Base-by-base conservation (phyloP, 78 protist species). In the Planoprotostelium fungivorum region DNA sequence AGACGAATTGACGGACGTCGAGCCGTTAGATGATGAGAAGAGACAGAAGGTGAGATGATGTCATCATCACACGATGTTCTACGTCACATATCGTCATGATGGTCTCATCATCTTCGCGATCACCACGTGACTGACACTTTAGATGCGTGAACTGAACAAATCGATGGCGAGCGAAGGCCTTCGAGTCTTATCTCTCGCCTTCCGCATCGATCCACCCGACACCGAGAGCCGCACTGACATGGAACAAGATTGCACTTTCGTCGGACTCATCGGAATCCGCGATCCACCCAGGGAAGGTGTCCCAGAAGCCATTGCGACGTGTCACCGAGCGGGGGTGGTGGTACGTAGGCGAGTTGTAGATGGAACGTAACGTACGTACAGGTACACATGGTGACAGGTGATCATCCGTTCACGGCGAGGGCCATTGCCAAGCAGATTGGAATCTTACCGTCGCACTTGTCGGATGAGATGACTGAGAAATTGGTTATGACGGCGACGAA, bases 281-380 rank as follows among this genome's bases (percentile, higher is more conserved):
- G 99, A 99, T 89, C 99, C 99, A 35, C 99, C 99, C 37, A 92
- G 98, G 10, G 95, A 89, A 31, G 88, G 96, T 73, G 96, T 93
- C 31, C 87, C 89, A 31, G 95, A 37, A 16, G 96, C 96, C 34
- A 87, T 97, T 5, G 84, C 29, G 29, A 83, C 34, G 0, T 95
- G 96, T 84, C 88, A 92, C 37, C 51, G 84, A 36, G 98, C 97
- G 1, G 95, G 98, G 37, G 91, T 98, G 38, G 84, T 91, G 38
- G 99, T 98, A 16, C 5, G 73, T 51, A 51, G 5, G 5, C 25
- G 28, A 28, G 31, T 16, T 25, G 16, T 5, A 51, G 73, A 51
- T 51, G 73, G 73, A 51, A 51, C 16, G 73, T 25, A 5, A 51
- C 31, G 73, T 73, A 85, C 25, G n/a, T 91, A 38, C 89, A 92